These are phyloP conservation scores for Scheffersomyces stambukii DNA, from an alignment of 1,139 yeast genomes.

Conservation along the genomic window DNA sequence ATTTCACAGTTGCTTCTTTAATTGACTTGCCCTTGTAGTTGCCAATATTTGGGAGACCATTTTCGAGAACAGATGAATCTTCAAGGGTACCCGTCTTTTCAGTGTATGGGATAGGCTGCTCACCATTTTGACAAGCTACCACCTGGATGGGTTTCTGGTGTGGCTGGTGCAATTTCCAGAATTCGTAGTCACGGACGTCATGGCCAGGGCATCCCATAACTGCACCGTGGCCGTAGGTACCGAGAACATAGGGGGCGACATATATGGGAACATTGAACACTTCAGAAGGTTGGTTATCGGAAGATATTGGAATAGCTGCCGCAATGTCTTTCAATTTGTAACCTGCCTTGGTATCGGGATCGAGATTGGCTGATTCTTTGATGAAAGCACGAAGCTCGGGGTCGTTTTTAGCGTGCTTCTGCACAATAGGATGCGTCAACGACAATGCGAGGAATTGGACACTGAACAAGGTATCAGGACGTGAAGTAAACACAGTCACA, in stretches of 20 bases:
- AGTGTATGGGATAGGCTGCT: constrained; percentile 37
- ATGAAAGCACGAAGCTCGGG: constrained; percentile 44
- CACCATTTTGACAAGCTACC: constrained; percentile 33
- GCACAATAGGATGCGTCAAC: constrained; percentile 60
- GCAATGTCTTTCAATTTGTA: constrained; percentile 41
- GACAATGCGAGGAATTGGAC: constrained; percentile 83
- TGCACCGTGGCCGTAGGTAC: constrained; percentile 83
- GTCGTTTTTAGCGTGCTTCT: constrained; percentile 30
- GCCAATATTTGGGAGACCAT: constrained; percentile 38
- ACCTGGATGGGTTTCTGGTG: constrained; percentile 34
- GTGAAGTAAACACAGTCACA: constrained; percentile 70
- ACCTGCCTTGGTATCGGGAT: constrained; percentile 60
- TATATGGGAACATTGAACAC: constrained; percentile 61
- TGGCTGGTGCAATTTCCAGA: constrained; percentile 69
- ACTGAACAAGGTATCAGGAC: constrained; percentile 83
- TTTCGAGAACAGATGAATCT: constrained; percentile 19
- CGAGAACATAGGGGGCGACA: constrained; percentile 86
- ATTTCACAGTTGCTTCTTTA: constrained; percentile 47
- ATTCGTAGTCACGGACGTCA: constrained; percentile 75
- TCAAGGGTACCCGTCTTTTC: constrained; percentile 52
- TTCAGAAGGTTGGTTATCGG: no score
- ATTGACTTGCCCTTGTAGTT: constrained; percentile 47
- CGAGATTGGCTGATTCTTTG: constrained; percentile 27
- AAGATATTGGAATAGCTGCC: constrained; percentile 66
- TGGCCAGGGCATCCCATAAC: constrained; percentile 99